phyloP scores from a whole-genome alignment of 176 grass and related monocot species.

The Carex myosuroides region DNA sequence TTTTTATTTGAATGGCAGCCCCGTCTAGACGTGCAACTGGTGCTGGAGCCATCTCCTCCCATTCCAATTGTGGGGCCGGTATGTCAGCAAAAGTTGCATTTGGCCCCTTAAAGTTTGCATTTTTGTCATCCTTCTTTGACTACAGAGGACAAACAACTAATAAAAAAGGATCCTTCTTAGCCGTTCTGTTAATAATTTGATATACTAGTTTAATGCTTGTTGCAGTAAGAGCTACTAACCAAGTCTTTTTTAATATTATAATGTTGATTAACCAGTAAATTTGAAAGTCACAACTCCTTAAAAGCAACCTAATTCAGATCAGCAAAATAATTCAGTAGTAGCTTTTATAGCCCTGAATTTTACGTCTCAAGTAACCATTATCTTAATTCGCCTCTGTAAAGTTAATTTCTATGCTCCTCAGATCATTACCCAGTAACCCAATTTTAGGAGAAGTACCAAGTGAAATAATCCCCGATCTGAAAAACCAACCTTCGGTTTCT shows the following conservation, averaged over 20 bases:
- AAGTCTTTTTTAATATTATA: background rate
- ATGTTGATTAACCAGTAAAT: background rate
- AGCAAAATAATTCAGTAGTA: background rate
- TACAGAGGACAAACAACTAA: constrained; percentile 19
- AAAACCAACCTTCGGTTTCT: constrained; percentile 30
- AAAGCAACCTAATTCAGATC: background rate
- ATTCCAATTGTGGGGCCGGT: constrained; percentile 54
- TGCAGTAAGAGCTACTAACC: background rate
- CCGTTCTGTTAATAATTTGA: background rate
- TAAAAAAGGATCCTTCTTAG: background rate
- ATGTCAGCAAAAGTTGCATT: constrained; percentile 96
- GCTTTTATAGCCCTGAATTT: background rate
- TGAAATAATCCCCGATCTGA: background rate
- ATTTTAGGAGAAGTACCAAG: background rate
- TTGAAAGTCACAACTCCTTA: background rate
- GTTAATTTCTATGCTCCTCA: background rate
- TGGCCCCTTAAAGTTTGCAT: constrained; percentile 35
- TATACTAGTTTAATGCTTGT: background rate
- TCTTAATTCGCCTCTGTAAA: background rate
- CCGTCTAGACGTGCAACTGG: constrained; percentile 81
- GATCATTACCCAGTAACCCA: background rate
- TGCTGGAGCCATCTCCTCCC: constrained; percentile 84
- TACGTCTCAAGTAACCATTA: background rate
- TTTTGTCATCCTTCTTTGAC: constrained; percentile 37
- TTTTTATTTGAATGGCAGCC: constrained; percentile 89